Base-by-base conservation (phyloP, 2,329 filamentous ascomycete genomes). In the Phaeosphaeriaceae sp. region DNA sequence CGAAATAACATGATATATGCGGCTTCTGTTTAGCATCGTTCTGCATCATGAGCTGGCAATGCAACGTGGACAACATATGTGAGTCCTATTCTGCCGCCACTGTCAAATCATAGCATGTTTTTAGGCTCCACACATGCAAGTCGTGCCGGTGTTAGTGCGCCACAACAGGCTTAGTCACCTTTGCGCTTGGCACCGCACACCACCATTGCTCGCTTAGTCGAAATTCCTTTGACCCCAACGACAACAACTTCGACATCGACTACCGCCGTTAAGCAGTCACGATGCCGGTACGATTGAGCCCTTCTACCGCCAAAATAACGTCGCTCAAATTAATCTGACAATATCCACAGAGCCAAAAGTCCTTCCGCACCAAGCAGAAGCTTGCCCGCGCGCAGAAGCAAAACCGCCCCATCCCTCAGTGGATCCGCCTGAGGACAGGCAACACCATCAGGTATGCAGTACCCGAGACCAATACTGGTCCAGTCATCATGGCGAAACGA, bases 311-410 rank as follows among this genome's bases (percentile, higher is more conserved):
- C 42, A 12, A 26, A 15, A 42, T 9, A 17, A 15, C 28, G 6
- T 40, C 13, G 17, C 23, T 50, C 15, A 16, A 44, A 17, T n/a
- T 21, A 15, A 50, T 46, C 52, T 66, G 46, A 66, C 48, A 41
- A 12, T 34, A 26, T 33, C 28, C 23, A 77, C 79, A 97, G 93
- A 93, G 89, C 88, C 92, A 99, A 85, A 99, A 99, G 89, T 90
- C 92, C 79, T 99, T 99, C 92, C 90, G 92, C 80, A 97, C 92
- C 83, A 99, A 99, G 92, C 89, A 95, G 83, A 99, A 99, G 94
- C 92, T 99, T 84, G 94, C 94, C 78, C 97, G 93, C 87, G 94
- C 94, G 79, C 93, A 97, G 87, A 97, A 96, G 88, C 93, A 97
- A 86, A 99, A 99, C 89, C 89, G 94, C 79, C 94, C 94, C 73